Evolutionary conservation across 345 rosid genomes (phyloP).

Genomic region (Reutealis trisperma): DNA sequence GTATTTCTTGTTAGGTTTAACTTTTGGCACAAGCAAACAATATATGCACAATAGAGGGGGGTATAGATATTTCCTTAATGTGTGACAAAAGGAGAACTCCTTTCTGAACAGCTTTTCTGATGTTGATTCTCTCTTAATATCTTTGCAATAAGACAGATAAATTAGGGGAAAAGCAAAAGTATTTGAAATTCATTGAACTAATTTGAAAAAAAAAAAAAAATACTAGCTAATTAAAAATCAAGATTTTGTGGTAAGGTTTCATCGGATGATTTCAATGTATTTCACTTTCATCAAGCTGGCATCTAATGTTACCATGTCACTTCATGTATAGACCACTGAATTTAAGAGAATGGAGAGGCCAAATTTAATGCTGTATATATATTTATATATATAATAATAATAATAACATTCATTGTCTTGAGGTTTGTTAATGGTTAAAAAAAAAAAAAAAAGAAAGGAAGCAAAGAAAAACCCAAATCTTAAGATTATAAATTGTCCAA

Average conservation of each 20-base stretch:
- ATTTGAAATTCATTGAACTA: not conserved
- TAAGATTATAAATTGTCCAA: not conserved
- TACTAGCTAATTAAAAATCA: not conserved
- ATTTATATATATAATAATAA: too few species aligned
- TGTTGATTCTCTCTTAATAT: not conserved
- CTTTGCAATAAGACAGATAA: not conserved
- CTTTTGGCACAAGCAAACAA: not conserved
- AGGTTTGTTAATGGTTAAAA: not conserved
- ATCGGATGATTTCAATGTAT: not conserved
- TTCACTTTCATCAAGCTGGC: not conserved
- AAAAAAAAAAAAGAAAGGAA: not conserved
- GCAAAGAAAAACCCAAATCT: not conserved
- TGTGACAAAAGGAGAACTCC: conserved; percentile 9
- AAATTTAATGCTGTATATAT: too few species aligned
- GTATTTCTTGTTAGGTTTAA: not conserved
- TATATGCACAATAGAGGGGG: not conserved
- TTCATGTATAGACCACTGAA: not conserved
- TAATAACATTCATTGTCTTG: too few species aligned
- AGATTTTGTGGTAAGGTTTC: not conserved
- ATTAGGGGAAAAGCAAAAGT: not conserved
- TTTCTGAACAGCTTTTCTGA: not conserved
- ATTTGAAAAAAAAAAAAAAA: too few species aligned
- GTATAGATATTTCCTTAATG: not conserved
- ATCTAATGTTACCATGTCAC: not conserved
- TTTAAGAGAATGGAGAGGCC: not conserved